Evolutionary conservation across 2,329 filamentous ascomycete species (phyloP).

Genomic region (Penicillium sumatraense): DNA sequence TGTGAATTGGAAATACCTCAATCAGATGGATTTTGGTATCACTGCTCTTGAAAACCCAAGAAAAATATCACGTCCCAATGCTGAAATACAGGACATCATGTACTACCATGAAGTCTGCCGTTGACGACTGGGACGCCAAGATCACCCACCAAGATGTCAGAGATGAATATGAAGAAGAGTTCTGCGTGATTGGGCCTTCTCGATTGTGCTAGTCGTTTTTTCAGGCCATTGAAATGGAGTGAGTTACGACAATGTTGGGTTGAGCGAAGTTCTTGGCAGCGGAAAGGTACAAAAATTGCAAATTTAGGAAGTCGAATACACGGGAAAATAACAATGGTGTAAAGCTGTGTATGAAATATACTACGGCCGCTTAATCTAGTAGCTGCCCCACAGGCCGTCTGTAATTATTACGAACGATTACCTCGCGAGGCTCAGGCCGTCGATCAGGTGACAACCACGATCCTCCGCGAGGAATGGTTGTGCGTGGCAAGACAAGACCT

Average conservation of each 20-base stretch:
- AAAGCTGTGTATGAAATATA: not conserved
- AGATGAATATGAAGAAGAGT: not conserved
- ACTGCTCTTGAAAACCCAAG: not conserved
- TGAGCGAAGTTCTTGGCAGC: not conserved
- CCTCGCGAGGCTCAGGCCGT: not conserved
- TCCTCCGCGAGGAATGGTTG: not conserved
- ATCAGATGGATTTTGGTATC: not conserved
- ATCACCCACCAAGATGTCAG: not conserved
- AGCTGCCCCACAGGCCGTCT: not conserved
- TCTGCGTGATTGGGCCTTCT: not conserved
- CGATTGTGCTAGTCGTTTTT: not conserved
- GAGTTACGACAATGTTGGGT: not conserved
- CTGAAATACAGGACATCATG: not conserved
- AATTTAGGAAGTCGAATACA: not conserved
- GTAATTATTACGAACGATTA: not conserved
- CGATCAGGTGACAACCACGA: not conserved
- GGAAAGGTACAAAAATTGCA: not conserved
- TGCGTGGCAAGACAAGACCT: not conserved
- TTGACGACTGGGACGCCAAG: not conserved
- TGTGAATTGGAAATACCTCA: not conserved
- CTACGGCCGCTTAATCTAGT: not conserved
- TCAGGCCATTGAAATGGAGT: not conserved
- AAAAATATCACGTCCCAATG: not conserved
- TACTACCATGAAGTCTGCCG: not conserved
- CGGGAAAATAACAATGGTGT: not conserved